phyloP scores from a whole-genome alignment of 192 early-diverging fungal species.

The Obelidium mucronatum region DNA sequence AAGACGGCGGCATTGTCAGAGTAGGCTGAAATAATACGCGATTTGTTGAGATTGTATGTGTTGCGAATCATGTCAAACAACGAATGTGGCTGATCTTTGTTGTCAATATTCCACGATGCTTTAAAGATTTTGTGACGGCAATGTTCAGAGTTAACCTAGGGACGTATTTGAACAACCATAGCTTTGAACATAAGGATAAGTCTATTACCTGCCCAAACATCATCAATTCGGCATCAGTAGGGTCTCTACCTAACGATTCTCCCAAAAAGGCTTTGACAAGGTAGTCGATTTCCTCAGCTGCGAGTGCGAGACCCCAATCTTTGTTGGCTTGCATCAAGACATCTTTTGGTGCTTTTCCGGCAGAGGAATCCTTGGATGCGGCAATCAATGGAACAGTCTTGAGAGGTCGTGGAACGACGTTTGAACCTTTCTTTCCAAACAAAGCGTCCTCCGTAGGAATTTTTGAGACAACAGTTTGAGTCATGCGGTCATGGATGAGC shows the following conservation, averaged over 20 bases:
- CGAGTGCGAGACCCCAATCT: slow-evolving; percentile 92
- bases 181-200: neutral
- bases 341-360: slow-evolving; percentile 57
- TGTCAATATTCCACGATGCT: slow-evolving; percentile 98
- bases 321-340: slow-evolving; percentile 83
- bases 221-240: slow-evolving; percentile 99
- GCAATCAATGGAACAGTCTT: slow-evolving; percentile 65
- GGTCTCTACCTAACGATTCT: slow-evolving; percentile 68
- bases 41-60: slow-evolving; percentile 84
- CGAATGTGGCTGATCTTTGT: slow-evolving; percentile 75
- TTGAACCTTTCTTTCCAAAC: slow-evolving; percentile 65
- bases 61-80: slow-evolving; percentile 97
- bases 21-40: slow-evolving; percentile 93
- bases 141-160: slow-evolving; percentile 96
- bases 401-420: slow-evolving; percentile 57
- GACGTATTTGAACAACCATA: neutral
- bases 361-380: slow-evolving; percentile 49
- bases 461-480: slow-evolving; percentile 72
- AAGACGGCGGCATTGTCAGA: slow-evolving; percentile 98
- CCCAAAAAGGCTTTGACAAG: slow-evolving; percentile 83
- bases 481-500: slow-evolving; percentile 93
- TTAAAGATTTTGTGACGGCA: slow-evolving; percentile 99
- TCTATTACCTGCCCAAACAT: slow-evolving; percentile 94
- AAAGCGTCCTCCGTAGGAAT: slow-evolving; percentile 72
- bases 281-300: slow-evolving; percentile 97